phyloP scores from a whole-genome alignment of 306 rosid genomes.

The Dryas octopetala region DNA sequence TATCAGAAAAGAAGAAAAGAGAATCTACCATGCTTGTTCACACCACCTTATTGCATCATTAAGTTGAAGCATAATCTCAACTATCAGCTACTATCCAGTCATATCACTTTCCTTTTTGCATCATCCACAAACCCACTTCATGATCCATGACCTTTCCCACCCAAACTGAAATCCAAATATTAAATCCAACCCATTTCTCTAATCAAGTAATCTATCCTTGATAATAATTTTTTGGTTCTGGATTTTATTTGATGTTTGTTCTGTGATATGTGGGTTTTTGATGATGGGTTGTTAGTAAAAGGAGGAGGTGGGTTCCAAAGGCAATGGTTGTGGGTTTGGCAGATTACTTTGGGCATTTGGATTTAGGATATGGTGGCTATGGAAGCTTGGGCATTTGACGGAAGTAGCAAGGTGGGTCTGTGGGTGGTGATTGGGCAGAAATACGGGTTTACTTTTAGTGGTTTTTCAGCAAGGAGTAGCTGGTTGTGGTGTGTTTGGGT shows the following conservation, averaged over 20 bases:
- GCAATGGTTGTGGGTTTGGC: not conserved
- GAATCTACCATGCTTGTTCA: too few species aligned
- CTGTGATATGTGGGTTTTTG: not conserved
- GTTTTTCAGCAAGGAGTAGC: not conserved
- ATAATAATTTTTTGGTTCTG: not conserved
- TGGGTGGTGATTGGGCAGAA: not conserved
- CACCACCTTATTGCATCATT: too few species aligned
- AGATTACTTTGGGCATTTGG: not conserved
- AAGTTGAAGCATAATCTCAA: too few species aligned
- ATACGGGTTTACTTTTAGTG: not conserved
- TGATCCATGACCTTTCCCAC: too few species aligned
- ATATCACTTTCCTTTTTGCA: too few species aligned
- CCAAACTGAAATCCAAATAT: too few species aligned
- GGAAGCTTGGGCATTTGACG: not conserved
- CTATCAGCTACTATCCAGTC: too few species aligned
- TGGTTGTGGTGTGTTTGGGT: too few species aligned
- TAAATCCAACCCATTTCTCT: too few species aligned
- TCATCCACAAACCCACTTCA: too few species aligned
- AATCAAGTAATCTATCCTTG: too few species aligned
- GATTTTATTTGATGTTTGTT: not conserved
- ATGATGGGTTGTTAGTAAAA: not conserved
- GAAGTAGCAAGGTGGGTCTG: not conserved
- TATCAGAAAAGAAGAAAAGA: too few species aligned
- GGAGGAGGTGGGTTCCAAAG: not conserved
- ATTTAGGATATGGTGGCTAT: not conserved